Evolutionary conservation across 2,329 filamentous ascomycete species (phyloP).

Genomic region (Aureobasidium mangrovei): DNA sequence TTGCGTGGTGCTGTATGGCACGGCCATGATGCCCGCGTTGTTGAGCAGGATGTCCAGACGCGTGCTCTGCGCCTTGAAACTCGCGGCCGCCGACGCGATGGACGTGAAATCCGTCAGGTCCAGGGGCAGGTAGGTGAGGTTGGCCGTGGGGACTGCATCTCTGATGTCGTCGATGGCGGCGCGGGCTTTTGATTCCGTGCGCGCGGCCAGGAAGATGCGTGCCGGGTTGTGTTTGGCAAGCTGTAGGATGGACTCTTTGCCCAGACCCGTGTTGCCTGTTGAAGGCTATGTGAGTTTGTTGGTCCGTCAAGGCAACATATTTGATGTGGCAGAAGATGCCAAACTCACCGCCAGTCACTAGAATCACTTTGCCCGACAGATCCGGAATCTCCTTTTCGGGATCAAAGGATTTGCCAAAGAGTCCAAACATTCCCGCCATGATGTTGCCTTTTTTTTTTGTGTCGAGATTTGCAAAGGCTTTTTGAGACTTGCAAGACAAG

Average conservation of each 20-base stretch:
- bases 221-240: constrained; percentile 37
- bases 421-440: constrained; percentile 2
- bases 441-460: neutral
- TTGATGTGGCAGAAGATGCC: neutral
- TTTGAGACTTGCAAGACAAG: neutral
- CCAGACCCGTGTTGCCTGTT: constrained; percentile 39
- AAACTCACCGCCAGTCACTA: constrained; percentile 35
- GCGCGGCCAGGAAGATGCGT: constrained; percentile 40
- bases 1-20: constrained; percentile 29
- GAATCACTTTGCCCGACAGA: constrained; percentile 33
- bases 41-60: constrained; percentile 39
- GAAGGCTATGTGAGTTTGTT: neutral
- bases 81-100: constrained; percentile 31
- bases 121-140: constrained; percentile 32
- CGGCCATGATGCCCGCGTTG: constrained; percentile 39
- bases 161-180: constrained; percentile 35
- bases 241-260: constrained; percentile 37
- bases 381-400: constrained; percentile 32
- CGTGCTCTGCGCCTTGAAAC: constrained; percentile 28
- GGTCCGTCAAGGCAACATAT: neutral
- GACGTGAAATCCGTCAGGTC: constrained; percentile 37
- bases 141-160: constrained; percentile 26
- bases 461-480: neutral
- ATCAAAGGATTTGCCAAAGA: constrained; percentile 22
- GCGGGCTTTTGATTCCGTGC: constrained; percentile 34